phyloP scores from a whole-genome alignment of 2,329 filamentous ascomycete species.

The Alternaria metachromatica region DNA sequence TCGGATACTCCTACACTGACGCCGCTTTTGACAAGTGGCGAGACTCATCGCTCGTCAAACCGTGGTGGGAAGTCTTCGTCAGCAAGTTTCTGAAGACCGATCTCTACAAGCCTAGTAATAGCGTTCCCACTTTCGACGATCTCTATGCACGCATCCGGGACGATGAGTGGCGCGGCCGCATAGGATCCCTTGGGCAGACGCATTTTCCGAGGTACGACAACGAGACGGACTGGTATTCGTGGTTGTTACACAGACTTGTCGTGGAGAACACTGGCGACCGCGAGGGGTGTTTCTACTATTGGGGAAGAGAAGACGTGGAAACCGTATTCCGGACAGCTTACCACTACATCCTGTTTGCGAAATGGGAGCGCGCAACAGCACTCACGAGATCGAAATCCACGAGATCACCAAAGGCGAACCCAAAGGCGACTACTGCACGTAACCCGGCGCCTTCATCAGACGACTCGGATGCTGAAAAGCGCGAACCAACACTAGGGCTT shows the following conservation, averaged over 20 bases:
- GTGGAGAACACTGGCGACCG: not conserved
- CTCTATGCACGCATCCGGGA: no score
- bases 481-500: no score
- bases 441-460: no score
- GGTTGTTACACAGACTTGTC: not conserved
- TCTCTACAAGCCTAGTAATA: not conserved
- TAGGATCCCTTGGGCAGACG: no score
- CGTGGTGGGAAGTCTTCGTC: not conserved
- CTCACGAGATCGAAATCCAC: no score
- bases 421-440: no score
- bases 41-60: not conserved
- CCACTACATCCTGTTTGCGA: not conserved
- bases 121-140: not conserved
- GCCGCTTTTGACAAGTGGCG: not conserved
- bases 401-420: no score
- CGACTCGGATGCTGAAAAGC: no score
- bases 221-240: not conserved
- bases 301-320: not conserved
- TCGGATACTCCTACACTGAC: not conserved
- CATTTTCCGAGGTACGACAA: not conserved
- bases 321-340: not conserved
- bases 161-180: no score
- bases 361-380: not conserved
- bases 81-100: not conserved
- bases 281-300: not conserved